Percentiles rank a stretch among this genome's conserved stretches.
Conservation (phyloP, 139 green algal genomes). For the Chlamydomonas schloesseri region DNA sequence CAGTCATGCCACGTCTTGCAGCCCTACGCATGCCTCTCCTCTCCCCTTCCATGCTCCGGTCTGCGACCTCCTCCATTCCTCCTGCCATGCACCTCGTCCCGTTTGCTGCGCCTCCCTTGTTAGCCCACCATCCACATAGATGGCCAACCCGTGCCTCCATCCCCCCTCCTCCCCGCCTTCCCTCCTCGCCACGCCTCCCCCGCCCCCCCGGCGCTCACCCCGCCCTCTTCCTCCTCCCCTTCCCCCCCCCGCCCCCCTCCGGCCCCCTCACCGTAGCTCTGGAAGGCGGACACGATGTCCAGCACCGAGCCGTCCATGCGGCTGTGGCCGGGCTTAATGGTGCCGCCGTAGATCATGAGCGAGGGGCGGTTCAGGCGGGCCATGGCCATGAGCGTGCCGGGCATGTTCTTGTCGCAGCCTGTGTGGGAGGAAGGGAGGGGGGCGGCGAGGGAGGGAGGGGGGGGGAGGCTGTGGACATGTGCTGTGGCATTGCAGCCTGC, state of each 20-base stretch:
- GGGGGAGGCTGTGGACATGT: neutral
- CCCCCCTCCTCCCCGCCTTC: neutral
- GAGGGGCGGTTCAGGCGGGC: constrained; percentile 93
- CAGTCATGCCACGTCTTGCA: too few species aligned
- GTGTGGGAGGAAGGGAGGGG: neutral
- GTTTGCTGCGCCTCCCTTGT: too few species aligned
- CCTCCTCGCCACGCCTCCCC: neutral
- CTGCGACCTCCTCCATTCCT: too few species aligned
- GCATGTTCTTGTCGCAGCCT: constrained; percentile 99
- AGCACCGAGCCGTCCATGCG: constrained; percentile 70
- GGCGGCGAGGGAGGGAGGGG: neutral
- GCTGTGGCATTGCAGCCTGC: too few species aligned
- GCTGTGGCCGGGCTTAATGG: constrained; percentile 91
- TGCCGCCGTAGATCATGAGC: constrained; percentile 99
- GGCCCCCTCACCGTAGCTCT: constrained; percentile 85
- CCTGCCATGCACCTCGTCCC: too few species aligned
- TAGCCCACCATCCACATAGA: too few species aligned
- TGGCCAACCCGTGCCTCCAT: too few species aligned
- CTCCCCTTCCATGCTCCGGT: too few species aligned
- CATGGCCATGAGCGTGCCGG: constrained; percentile 97
- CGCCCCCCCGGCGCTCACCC: neutral
- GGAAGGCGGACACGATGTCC: constrained; percentile 98
- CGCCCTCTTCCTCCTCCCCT: neutral
- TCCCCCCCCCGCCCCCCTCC: neutral
- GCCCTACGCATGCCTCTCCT: too few species aligned